Evolutionary conservation across 495 filamentous ascomycete species (phyloP), one percentile per base, ranked within the genome.

Genomic region (Lasiosphaeria ovina): DNA sequence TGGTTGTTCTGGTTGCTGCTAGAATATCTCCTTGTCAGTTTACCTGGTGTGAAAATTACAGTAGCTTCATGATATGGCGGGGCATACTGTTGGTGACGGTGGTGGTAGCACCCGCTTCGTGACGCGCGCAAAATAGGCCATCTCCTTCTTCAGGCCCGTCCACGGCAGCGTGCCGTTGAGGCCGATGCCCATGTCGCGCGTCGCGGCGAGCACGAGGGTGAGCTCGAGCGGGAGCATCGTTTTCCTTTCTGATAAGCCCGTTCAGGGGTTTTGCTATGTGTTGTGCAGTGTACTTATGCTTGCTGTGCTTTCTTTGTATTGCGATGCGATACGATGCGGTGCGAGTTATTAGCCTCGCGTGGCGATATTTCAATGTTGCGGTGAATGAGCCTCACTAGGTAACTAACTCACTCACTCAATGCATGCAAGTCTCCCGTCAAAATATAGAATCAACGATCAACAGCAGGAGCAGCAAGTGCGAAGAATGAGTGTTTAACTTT

Each of bases 41-140:
- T 42, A 24, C 24, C 24, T 24, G 38, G 38, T 0, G 3, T 42
- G 14, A 42, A 3, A 42, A 42, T 42, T 9, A 42, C 7, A 42
- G 3, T 24, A 24, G 24, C 24, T 24, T 24, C 24, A 35, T 10
- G 2, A 35, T 4, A 24, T n/a, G 5, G 50, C 32, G 14, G 34
- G 3, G 31, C 12, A 17, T 60, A 51, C 4, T 35, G 35, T 24
- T 60, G 60, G 3, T 53, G 54, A 3, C 32, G 35, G 4, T 44
- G 42, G 71, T 67, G 53, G 17, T 3, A 70, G 70, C 47, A 74
- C 14, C 11, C 91, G 88, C 60, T 90, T 90, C 4, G 94, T 97
- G 6, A 94, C 87, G 54, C 93, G 87, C 24, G 91, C 90, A 69
- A 98, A 98, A 76, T 96, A 97, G 42, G 81, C 84, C 90, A 98